phyloP scores from a whole-genome alignment of 2,329 filamentous ascomycete species.

The Ophiognomonia clavigignenti-juglandacearum region DNA sequence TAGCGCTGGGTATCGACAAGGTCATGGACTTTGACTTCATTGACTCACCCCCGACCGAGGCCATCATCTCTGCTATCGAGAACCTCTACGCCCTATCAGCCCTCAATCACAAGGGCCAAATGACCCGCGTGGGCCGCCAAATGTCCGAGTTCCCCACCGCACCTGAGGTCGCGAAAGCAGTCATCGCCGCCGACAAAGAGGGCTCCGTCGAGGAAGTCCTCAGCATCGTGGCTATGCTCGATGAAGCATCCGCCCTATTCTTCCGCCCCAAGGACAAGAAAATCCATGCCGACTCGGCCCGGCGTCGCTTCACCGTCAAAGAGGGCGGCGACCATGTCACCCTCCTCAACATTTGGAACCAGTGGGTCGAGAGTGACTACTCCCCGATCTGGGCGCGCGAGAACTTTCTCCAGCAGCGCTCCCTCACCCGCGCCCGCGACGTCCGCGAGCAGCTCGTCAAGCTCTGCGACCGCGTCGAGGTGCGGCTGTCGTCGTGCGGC shows the following conservation, averaged over 20 bases:
- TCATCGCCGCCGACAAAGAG: constrained; percentile 82
- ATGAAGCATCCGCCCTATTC: constrained; percentile 83
- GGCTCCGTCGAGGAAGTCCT: constrained; percentile 93
- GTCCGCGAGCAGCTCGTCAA: constrained; percentile 89
- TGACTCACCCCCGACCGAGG: constrained; percentile 86
- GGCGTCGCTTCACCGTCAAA: constrained; percentile 81
- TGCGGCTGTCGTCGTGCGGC: constrained; percentile 65
- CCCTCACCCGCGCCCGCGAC: constrained; percentile 82
- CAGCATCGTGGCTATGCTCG: constrained; percentile 90
- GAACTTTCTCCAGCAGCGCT: constrained; percentile 89
- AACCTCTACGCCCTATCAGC: constrained; percentile 88
- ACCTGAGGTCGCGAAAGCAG: constrained; percentile 83
- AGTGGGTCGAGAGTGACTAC: constrained; percentile 92
- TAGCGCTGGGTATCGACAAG: constrained; percentile 87
- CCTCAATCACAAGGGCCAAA: constrained; percentile 78
- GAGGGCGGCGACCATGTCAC: constrained; percentile 89
- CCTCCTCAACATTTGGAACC: constrained; percentile 88
- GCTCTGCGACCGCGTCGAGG: constrained; percentile 89
- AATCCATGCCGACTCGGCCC: constrained; percentile 87
- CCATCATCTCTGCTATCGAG: constrained; percentile 83
- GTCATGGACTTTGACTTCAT: constrained; percentile 94
- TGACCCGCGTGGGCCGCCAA: constrained; percentile 86
- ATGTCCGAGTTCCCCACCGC: constrained; percentile 96
- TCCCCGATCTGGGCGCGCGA: constrained; percentile 82
- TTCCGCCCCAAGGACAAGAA: constrained; percentile 97